phyloP scores from a whole-genome alignment of 306 rosid species.

The Vicia sativa region DNA sequence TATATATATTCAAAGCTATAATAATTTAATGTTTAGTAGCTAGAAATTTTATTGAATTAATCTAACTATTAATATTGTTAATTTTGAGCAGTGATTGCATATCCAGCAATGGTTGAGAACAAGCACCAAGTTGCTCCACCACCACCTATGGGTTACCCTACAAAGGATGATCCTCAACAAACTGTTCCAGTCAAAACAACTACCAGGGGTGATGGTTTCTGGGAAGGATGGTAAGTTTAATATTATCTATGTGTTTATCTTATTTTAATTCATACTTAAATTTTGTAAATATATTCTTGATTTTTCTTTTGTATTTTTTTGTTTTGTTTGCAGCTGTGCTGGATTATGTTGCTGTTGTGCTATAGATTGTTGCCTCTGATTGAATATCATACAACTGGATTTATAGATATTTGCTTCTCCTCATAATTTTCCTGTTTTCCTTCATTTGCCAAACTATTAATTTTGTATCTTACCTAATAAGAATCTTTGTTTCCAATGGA shows the following conservation, averaged over 20 bases:
- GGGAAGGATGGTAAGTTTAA: constrained; percentile 59
- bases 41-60: neutral
- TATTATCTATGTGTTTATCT: neutral
- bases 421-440: no score
- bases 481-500: no score
- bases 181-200: constrained; percentile 42
- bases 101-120: constrained; percentile 37
- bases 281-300: neutral
- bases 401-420: no score
- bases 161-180: constrained; percentile 40
- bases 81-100: constrained; percentile 36
- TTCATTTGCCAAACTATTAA: no score
- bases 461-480: no score
- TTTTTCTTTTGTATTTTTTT: no score
- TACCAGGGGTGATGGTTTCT: constrained; percentile 59
- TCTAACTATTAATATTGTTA: constrained; percentile 1
- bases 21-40: no score
- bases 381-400: no score
- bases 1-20: neutral
- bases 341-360: constrained; percentile 64
- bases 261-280: neutral
- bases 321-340: constrained; percentile 55
- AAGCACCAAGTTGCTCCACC: constrained; percentile 33
- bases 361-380: constrained; percentile 48
- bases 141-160: constrained; percentile 53